Conservation (phyloP, 805 yeast genomes). For the Blastobotrys attinorum region DNA sequence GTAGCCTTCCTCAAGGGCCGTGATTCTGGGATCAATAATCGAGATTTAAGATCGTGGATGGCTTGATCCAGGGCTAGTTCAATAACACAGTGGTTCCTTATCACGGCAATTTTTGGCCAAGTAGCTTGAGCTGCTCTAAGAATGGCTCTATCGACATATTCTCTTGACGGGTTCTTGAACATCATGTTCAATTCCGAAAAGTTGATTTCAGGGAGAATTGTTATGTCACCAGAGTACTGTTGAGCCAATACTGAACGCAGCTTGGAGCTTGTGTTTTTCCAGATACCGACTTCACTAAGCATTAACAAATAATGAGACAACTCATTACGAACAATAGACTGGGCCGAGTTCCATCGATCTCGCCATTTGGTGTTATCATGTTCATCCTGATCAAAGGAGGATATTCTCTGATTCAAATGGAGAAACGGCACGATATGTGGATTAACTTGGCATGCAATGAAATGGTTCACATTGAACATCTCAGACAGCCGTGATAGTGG, state of each 20-base stretch:
- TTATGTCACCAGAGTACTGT: conserved; percentile 87
- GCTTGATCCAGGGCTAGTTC: conserved; percentile 83
- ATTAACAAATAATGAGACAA: conserved; percentile 70
- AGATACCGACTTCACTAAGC: conserved; percentile 66
- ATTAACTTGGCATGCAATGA: conserved; percentile 95
- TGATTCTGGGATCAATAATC: conserved; percentile 7
- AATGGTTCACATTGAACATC: conserved; percentile 96
- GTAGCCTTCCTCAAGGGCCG: too few species aligned
- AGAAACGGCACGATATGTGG: conserved; percentile 92
- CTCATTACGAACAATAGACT: conserved; percentile 59
- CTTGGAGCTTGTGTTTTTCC: conserved; percentile 64
- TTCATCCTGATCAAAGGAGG: conserved; percentile 20
- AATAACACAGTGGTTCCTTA: conserved; percentile 81
- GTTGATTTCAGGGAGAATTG: conserved; percentile 74
- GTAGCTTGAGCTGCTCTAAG: conserved; percentile 84
- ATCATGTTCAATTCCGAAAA: conserved; percentile 51
- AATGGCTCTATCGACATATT: conserved; percentile 59
- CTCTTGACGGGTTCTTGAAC: conserved; percentile 74
- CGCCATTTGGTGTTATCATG: conserved; percentile 2
- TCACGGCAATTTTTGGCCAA: conserved; percentile 85
- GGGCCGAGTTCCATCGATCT: conserved; percentile 26
- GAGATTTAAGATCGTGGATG: conserved; percentile 50
- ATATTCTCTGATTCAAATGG: conserved; percentile 17
- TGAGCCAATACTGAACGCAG: conserved; percentile 72
- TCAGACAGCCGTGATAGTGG: conserved; percentile 88